These are phyloP conservation scores for Cercospora beticola DNA, from an alignment of 2,329 filamentous ascomycete species.

Conservation along the genomic window DNA sequence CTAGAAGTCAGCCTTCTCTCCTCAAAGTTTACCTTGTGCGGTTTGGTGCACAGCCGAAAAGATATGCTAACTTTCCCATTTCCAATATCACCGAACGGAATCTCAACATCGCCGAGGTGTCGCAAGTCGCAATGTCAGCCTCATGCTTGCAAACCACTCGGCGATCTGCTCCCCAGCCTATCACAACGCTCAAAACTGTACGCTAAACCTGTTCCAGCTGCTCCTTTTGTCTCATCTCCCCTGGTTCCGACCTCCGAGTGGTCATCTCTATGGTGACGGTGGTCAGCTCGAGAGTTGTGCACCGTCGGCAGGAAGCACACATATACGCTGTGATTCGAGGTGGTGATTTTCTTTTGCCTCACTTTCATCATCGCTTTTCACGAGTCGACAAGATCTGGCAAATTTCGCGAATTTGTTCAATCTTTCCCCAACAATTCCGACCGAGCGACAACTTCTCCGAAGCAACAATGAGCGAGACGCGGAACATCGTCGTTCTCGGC, in stretches of 20 bases:
- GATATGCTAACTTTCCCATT: not conserved
- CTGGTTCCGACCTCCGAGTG: not conserved
- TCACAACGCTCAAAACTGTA: not conserved
- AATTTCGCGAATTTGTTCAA: no score
- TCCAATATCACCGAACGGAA: not conserved
- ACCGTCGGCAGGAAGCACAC: not conserved
- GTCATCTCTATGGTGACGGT: not conserved
- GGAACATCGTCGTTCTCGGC: slow-evolving; percentile 54
- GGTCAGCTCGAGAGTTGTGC: not conserved
- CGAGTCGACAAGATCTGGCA: no score
- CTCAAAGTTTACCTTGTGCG: not conserved
- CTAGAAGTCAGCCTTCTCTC: not conserved
- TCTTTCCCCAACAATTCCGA: not conserved
- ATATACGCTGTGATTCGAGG: not conserved
- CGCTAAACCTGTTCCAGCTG: not conserved
- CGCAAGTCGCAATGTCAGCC: not conserved
- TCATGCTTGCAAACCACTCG: not conserved
- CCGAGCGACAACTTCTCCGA: not conserved
- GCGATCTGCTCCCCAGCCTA: not conserved
- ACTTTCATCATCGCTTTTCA: not conserved
- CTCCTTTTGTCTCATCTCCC: not conserved
- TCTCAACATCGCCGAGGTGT: not conserved
- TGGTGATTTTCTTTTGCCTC: not conserved
- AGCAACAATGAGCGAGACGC: slow-evolving; percentile 36
- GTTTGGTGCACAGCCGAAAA: not conserved